Conservation (phyloP, 768 basidiomycete species). For the Pleurotus cornucopiae region DNA sequence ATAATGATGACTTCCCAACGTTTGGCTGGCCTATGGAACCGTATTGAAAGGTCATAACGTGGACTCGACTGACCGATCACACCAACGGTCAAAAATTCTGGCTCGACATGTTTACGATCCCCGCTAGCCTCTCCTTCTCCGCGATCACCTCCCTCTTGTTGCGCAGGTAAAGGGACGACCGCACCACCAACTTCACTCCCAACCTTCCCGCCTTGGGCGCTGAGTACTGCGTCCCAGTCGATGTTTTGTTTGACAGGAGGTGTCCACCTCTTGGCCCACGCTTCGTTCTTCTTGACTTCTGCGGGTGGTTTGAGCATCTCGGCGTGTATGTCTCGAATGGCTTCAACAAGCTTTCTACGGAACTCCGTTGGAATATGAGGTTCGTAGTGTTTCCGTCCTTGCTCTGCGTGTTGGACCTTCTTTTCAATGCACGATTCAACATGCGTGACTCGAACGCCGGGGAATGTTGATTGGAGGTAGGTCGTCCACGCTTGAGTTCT, state of each 20-base stretch:
- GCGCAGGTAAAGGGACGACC: slow-evolving; percentile 24
- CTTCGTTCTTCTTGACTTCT: slow-evolving; percentile 33
- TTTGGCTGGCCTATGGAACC: slow-evolving; percentile 78
- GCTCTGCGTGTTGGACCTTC: slow-evolving; percentile 29
- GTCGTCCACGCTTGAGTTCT: slow-evolving; percentile 63
- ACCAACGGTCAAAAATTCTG: slow-evolving; percentile 72
- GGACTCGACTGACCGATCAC: slow-evolving; percentile 54
- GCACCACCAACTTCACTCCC: slow-evolving; percentile 42
- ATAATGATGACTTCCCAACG: slow-evolving; percentile 88
- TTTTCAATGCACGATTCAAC: slow-evolving; percentile 76
- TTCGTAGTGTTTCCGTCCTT: slow-evolving; percentile 47
- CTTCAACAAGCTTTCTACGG: slow-evolving; percentile 57
- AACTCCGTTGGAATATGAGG: slow-evolving; percentile 69
- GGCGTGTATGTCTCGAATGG: slow-evolving; percentile 62
- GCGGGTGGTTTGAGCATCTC: slow-evolving; percentile 68
- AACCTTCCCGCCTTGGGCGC: slow-evolving; percentile 37
- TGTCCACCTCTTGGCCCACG: slow-evolving; percentile 56
- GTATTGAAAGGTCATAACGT: background rate
- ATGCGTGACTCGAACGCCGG: slow-evolving; percentile 56
- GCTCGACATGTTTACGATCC: slow-evolving; percentile 26
- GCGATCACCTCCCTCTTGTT: slow-evolving; percentile 15
- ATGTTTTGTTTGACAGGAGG: slow-evolving; percentile 60
- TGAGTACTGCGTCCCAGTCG: slow-evolving; percentile 68
- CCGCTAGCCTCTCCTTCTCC: slow-evolving; percentile 8
- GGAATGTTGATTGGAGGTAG: slow-evolving; percentile 52